Base-by-base conservation (phyloP, 1,284 basidiomycete genomes). In the Cystobasidium sp. region DNA sequence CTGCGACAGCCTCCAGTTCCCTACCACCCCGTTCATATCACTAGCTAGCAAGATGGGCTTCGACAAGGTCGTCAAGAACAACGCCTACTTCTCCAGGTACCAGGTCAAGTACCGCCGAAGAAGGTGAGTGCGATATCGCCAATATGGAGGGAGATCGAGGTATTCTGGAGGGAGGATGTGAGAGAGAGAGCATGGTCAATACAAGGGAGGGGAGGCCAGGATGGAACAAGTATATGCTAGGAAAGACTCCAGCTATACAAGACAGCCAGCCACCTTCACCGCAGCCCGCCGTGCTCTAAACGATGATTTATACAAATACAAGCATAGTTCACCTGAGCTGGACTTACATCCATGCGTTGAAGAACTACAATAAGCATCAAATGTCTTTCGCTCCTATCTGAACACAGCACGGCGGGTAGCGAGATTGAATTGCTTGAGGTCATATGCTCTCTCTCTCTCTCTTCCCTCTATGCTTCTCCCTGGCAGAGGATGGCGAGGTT, bases 61-160 rank as follows among this genome's bases (percentile, higher is more conserved):
- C 84, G 83, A 84, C 80, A 86, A 86, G 84, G 77, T 81, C 76
- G 82, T 84, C 81, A 86, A 87, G 85, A 85, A 84, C 82, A 81
- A 81, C 80, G 91, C 95, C 80, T 98, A 98, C 91, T 97, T 93
- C 87, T 96, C 93, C 78, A 90, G 95, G 78, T 97, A 92, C 89
- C 94, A 97, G 86, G 94, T 95, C 81, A 95, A 96, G 86, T 94
- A 94, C 77, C 74, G 73, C 72, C 75, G 79, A 56, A 75, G 83
- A 55, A 76, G 78, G 79, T 67, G 43, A 68, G 64, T 73, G 39
- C 9, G 16, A n/a, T n/a, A n/a, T n/a, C n/a, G n/a, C n/a, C n/a
- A n/a, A 16, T 52, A 37, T 14, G 12, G 41, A 51, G 49, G 49
- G 49, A 20, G 49, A 51, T 16, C 49, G 20, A 51, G 49, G 20